Evolutionary conservation across 2,329 filamentous ascomycete species (phyloP), one percentile per base, ranked within the genome.

Genomic region (Didymella arachidicola): DNA sequence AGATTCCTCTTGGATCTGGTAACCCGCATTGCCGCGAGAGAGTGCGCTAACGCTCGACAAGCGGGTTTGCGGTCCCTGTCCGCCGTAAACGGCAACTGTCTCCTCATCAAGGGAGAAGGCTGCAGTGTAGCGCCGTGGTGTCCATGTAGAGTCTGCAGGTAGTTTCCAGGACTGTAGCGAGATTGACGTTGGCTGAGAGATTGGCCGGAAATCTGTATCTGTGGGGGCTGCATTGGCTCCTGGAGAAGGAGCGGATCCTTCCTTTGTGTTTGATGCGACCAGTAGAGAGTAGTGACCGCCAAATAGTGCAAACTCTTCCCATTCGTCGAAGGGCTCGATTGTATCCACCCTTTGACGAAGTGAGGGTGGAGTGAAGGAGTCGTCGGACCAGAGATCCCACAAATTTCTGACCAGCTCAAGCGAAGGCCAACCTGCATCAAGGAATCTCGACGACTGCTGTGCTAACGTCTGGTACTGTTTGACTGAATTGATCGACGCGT

Each of bases 231-330:
- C 43, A 47, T 26, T 52, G 46, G 36, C 30, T 46, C 7, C 18
- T 36, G 47, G 36, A 29, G 30, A 22, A 43, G 42, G 59, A 50
- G 53, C 60, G 43, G 64, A 34, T 60, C 45, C 38, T 54, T 57
- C 45, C 51, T 64, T 61, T 53, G 60, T 62, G 67, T 78, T 86
- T 41, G 79, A 83, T 14, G 92, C 91, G 19, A 87, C 81, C 8
- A 96, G 81, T 42, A 97, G 78, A 66, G 93, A 90, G 76, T 97
- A 96, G 76, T 97, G 93, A 32, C 88, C 87, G 2, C 86, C 87
- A 74, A 96, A 97, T 0, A 97, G 80, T 2, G 90, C 88, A 72
- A 97, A 93, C 70, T 97, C 94, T 76, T 98, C 94, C 92, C 92
- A 97, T 77, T 97, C 93, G 74, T 98, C 94, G 72, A 98, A 97